Evolutionary conservation across 306 rosid species (phyloP), one percentile per base, ranked within the genome.

Genomic region (Erythrophleum fordii): DNA sequence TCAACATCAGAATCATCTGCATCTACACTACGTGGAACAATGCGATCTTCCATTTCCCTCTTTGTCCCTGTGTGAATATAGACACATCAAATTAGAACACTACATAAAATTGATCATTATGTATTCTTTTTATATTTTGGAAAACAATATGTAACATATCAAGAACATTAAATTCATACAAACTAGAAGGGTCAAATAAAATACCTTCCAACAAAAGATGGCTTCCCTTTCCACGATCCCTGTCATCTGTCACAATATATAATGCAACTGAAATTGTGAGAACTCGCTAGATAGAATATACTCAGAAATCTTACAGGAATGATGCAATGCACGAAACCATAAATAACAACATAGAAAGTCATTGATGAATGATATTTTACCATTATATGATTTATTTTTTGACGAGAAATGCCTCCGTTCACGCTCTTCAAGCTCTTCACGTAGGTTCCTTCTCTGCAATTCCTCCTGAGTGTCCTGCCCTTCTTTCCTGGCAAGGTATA

Each of bases 1-100:
- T 93, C 97, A 72, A 88, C 87, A 31, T 95, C 98, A 78, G 99
- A 93, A 87, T 95, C 99, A 73, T 95, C 99, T 35, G 98, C 99
- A 88, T 95, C 99, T 80, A 91, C 86, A 74, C 86, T 91, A 6
- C 96, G 93, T 0, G 96, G 88, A 85, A 91, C 76, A 72, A 93
- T 93, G 64, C 93, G 92, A 62, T 94, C 97, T 85, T 93, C 99
- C 41, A 73, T 44, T 14, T 95, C 98, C 86, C 94, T 82, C 84
- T 82, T 90, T 44, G 90, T 28, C 48, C 98, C 98, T 89, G 87
- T 22, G 67, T 48, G 64, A 42, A 60, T 82, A 81, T 53, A 48
- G 66, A 49, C 0, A 10, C 62, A 52, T n/a, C 76, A 80, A 67
- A 71, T 64, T 44, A 83, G 34, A 67, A 73, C 11, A 53, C 69